Base-by-base conservation (phyloP, 2,329 filamentous ascomycete species). In the Diaporthe sp. region DNA sequence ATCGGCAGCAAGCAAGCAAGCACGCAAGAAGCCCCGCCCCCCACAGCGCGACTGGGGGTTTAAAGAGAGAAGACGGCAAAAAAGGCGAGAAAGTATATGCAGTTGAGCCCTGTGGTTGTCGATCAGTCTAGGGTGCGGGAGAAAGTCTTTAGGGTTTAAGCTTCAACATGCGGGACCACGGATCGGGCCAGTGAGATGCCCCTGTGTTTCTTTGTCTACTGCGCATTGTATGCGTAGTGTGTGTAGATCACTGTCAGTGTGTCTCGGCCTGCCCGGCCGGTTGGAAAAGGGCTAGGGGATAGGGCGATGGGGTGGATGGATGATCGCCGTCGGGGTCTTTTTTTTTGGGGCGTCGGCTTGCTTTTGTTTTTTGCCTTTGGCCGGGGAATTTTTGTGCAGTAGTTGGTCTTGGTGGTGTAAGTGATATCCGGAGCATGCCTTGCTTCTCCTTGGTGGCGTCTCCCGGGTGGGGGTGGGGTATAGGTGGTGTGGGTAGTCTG, bases 111-210 rank as follows among this genome's bases (percentile, higher is more conserved):
- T 42, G 30, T 37, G 22, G 30, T 12, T 13, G 47, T 68, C 63
- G 63, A 68, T 68, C 63, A 68, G 32, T 47, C 44, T 8, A n/a
- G 37, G 56, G 55, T 19, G 32, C 2, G n/a, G 22, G 32, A 9
- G 25, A 17, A 35, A n/a, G 39, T 32, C 37, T 22, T 42, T 42
- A 27, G 56, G 39, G 39, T 47, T 68, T 53, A 68, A 68, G 47
- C 63, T 68, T 53, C 44, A 22, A 22, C 30, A 53, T 68, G 63
- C 63, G 63, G 63, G 47, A 61, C 30, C 30, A n/a, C 37, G 5
- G 63, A 68, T 68, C 63, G 63, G 25, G 47, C 63, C 47, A 68
- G 47, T 68, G 63, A 53, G 13, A 27, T 17, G 12, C 27, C 30
- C 42, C 15, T 32, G 25, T 47, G 10, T 32, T 6, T 50, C 42